Base-by-base conservation (phyloP, 345 rosid species). In the Combretum micranthum region DNA sequence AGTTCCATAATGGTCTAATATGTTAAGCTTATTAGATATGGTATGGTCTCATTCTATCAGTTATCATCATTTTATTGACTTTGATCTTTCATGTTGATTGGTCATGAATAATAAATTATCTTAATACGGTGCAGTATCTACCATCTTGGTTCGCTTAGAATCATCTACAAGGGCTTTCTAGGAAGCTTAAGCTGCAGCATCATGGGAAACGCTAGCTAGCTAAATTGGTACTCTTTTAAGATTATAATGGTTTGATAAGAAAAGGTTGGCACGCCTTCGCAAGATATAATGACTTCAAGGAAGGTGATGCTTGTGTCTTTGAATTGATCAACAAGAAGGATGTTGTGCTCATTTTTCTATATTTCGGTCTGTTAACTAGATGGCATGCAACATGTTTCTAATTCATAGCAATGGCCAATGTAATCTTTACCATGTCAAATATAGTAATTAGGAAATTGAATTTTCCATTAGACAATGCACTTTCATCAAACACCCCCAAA, bases 231-330 rank as follows among this genome's bases (percentile, higher is more conserved):
- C 7, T 14, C 52, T n/a, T n/a, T n/a, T n/a, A n/a, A 48, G 18
- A 7, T 1, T 32, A 39, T 18, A 3, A 15, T 15, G 16, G 12
- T 11, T n/a, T 64, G 3, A 37, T 20, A 12, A 44, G 61, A 44
- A 8, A 50, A 49, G 82, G 76, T 13, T 59, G 64, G 72, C 15
- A 7, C 0, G 18, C 20, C 22, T 69, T 76, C 55, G 48, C 22
- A 5, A 42, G 9, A 6, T 64, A 32, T 15, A 52, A 68, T 22
- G 52, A 60, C 12, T 57, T 72, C 73, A 19, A 42, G 44, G 62
- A 16, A 32, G 64, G 73, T 10, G 67, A 72, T 59, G 52, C 50
- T 11, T 62, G 68, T 52, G 53, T 67, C 32, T 72, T 67, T 13
- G 76, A 72, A 55, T 21, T 67, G 42, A 18, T 57, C 10, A 32